Conservation (phyloP, 345 rosid species). For the Schrenkiella parvula region DNA sequence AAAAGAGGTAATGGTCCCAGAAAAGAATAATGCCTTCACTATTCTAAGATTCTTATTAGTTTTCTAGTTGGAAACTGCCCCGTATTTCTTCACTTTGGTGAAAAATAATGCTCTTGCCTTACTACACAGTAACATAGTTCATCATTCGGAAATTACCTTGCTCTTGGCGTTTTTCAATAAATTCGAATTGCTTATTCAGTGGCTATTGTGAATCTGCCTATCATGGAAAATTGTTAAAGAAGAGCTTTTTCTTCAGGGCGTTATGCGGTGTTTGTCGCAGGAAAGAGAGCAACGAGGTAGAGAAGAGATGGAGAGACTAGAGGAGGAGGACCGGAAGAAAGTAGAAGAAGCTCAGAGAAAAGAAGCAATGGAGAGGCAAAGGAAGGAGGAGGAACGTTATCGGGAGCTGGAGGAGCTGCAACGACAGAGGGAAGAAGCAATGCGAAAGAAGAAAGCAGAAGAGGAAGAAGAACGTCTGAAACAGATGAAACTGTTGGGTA, state of each 20-base stretch:
- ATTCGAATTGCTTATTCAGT: neutral
- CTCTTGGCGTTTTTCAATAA: neutral
- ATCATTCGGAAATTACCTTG: neutral
- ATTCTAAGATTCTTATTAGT: neutral
- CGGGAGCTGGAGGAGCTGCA: slow-evolving; percentile 79
- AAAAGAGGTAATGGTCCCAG: slow-evolving; percentile 57
- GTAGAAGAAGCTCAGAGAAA: slow-evolving; percentile 78
- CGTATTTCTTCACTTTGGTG: neutral
- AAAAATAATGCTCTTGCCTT: neutral
- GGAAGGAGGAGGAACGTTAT: slow-evolving; percentile 79
- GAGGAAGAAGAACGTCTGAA: slow-evolving; percentile 88
- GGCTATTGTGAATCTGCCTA: neutral
- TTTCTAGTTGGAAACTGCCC: slow-evolving; percentile 1
- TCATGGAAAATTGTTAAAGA: slow-evolving; percentile 5
- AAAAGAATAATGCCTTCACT: neutral
- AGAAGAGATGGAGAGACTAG: slow-evolving; percentile 74
- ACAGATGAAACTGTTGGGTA: slow-evolving; percentile 91
- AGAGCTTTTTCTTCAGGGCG: slow-evolving; percentile 21
- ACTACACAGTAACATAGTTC: neutral
- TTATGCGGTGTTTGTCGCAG: slow-evolving; percentile 42
- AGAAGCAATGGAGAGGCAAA: slow-evolving; percentile 85
- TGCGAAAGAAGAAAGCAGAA: slow-evolving; percentile 79
- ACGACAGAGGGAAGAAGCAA: slow-evolving; percentile 76
- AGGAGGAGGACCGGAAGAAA: slow-evolving; percentile 68
- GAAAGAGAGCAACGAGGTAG: slow-evolving; percentile 63